Conservation (phyloP, 441 rosid genomes). For the Cnidoscolus chayamansa region DNA sequence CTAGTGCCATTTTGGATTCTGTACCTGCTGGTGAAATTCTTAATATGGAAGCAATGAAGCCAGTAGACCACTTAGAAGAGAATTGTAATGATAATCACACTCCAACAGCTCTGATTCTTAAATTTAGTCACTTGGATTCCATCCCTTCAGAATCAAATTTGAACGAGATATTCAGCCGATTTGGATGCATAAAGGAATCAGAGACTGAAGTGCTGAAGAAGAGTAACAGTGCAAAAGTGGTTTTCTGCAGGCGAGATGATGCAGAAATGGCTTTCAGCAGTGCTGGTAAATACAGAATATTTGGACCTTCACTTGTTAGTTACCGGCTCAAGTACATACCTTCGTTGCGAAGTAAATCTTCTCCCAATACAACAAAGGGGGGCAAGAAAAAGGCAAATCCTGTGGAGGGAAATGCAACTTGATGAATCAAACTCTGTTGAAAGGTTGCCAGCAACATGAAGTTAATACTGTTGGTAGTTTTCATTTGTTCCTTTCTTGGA, state of each 20-base stretch:
- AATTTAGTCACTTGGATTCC: conserved; percentile 45
- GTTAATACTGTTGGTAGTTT: background rate
- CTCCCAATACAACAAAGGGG: conserved; percentile 21
- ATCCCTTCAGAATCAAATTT: conserved; percentile 48
- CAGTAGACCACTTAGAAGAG: conserved; percentile 12
- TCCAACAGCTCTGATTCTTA: conserved; percentile 58
- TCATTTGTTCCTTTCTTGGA: background rate
- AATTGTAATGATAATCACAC: conserved; percentile 24
- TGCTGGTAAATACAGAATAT: conserved; percentile 63
- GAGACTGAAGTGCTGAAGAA: conserved; percentile 53
- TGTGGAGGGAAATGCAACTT: conserved; percentile 16
- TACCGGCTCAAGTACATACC: conserved; percentile 57
- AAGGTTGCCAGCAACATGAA: background rate
- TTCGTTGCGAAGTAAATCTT: conserved; percentile 24
- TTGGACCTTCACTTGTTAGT: conserved; percentile 70
- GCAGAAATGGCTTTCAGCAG: conserved; percentile 75
- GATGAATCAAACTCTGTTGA: background rate
- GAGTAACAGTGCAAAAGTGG: conserved; percentile 58
- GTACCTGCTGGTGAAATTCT: conserved; percentile 23
- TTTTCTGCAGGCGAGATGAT: conserved; percentile 52
- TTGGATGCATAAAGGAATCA: conserved; percentile 45
- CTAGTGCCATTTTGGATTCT: conserved; percentile 16
- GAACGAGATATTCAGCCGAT: conserved; percentile 58
- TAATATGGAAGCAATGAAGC: conserved; percentile 25
- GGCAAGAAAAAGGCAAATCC: conserved; percentile 17